Evolutionary conservation across 2,329 filamentous ascomycete species (phyloP).

Genomic region (Grosmannia serpens): DNA sequence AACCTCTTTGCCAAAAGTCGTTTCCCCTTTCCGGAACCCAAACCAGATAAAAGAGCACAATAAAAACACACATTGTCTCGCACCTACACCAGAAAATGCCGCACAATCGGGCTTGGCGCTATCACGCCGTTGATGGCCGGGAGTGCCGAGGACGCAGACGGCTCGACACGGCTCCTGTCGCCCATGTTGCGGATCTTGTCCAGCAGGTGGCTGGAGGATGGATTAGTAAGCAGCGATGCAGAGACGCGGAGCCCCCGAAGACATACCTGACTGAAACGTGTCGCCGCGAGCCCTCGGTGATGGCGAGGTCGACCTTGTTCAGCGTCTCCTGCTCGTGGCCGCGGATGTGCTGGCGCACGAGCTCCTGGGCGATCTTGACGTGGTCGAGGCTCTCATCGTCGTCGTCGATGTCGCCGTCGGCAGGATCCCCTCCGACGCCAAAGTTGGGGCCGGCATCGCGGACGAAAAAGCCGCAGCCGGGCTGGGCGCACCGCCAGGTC

Average conservation of each 20-base stretch:
- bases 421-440: constrained; percentile 12
- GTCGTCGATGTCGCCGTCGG: neutral
- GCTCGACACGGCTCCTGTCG: constrained; percentile 18
- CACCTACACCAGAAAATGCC: constrained; percentile 1
- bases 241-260: constrained; percentile 15
- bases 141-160: neutral
- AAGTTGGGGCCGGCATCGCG: constrained; percentile 22
- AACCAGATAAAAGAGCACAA: neutral
- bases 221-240: constrained; percentile 1
- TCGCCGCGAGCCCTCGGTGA: constrained; percentile 44
- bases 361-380: constrained; percentile 37
- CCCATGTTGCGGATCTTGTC: constrained; percentile 40
- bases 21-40: neutral
- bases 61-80: too few species aligned
- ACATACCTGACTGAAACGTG: constrained; percentile 43
- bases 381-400: constrained; percentile 14
- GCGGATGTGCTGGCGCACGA: constrained; percentile 50
- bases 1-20: too few species aligned
- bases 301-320: constrained; percentile 34
- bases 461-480: constrained; percentile 52
- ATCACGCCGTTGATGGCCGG: neutral
- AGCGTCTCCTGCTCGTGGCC: constrained; percentile 46
- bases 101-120: constrained; percentile 1
- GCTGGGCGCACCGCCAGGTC: constrained; percentile 55
- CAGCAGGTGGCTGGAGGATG: constrained; percentile 35